Conservation (phyloP, 176 grass and related monocot genomes). For the Zizania latifolia region DNA sequence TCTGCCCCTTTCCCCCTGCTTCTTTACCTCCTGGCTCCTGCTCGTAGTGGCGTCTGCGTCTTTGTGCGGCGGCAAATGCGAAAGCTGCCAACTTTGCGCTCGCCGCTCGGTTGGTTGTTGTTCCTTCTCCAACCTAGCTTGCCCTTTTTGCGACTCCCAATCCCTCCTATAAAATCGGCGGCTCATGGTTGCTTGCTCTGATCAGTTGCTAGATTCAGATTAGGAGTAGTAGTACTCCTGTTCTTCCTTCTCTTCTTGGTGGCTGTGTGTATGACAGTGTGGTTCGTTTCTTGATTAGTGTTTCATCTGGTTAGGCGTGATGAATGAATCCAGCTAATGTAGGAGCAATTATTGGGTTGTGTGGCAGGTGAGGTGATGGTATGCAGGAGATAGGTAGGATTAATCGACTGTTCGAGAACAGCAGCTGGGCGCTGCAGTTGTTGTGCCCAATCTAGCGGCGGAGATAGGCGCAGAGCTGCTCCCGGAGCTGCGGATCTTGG, state of each 20-base stretch:
- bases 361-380: constrained; percentile 38
- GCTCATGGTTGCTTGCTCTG: constrained; percentile 1
- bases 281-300: not conserved
- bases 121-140: constrained; percentile 7
- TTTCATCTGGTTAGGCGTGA: not conserved
- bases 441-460: not conserved
- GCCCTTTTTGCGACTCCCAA: not conserved
- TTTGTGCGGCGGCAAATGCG: constrained; percentile 30
- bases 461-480: not conserved
- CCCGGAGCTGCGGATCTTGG: constrained; percentile 14
- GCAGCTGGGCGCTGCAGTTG: not conserved
- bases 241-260: not conserved
- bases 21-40: not conserved
- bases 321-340: constrained; percentile 25
- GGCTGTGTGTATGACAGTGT: not conserved
- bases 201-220: constrained; percentile 33
- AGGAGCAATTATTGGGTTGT: constrained; percentile 27
- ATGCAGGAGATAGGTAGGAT: constrained; percentile 35
- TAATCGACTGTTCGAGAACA: not conserved
- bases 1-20: not conserved
- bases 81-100: constrained; percentile 49
- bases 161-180: not conserved
- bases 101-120: constrained; percentile 4
- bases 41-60: not conserved
- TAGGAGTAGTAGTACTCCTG: not conserved